Conservation (phyloP, 2,329 filamentous ascomycete species). For the Septoria linicola region DNA sequence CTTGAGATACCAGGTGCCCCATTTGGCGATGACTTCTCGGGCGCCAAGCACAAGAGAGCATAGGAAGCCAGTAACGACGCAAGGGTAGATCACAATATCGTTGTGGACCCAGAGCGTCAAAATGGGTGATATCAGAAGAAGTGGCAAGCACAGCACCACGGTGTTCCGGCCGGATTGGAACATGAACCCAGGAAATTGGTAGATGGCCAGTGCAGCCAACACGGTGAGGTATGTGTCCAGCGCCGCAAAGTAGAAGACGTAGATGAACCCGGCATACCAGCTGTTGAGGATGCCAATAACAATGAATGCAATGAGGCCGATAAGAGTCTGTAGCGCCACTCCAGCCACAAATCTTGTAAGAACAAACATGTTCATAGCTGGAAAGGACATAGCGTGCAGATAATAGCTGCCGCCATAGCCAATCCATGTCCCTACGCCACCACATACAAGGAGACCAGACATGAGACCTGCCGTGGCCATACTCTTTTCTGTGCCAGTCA, state of each 20-base stretch:
- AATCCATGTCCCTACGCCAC: slow-evolving; percentile 63
- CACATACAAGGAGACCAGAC: slow-evolving; percentile 56
- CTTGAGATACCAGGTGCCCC: slow-evolving; percentile 58
- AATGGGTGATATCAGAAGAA: slow-evolving; percentile 12
- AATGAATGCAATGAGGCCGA: slow-evolving; percentile 46
- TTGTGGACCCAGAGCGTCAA: slow-evolving; percentile 41
- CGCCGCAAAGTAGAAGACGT: slow-evolving; percentile 59
- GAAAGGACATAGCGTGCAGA: slow-evolving; percentile 57
- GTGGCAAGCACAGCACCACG: slow-evolving; percentile 8
- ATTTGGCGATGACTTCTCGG: slow-evolving; percentile 55
- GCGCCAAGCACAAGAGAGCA: slow-evolving; percentile 53
- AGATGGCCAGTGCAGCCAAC: slow-evolving; percentile 50
- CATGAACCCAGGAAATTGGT: slow-evolving; percentile 53
- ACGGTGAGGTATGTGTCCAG: slow-evolving; percentile 60
- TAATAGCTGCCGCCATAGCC: slow-evolving; percentile 64
- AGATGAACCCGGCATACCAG: slow-evolving; percentile 53
- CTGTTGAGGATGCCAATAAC: slow-evolving; percentile 48
- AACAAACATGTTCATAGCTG: slow-evolving; percentile 56
- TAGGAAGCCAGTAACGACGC: slow-evolving; percentile 56
- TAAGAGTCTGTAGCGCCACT: slow-evolving; percentile 50
- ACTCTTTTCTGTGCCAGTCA: slow-evolving; percentile 51
- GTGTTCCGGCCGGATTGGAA: slow-evolving; percentile 57
- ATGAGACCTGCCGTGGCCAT: slow-evolving; percentile 58
- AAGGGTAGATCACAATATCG: slow-evolving; percentile 51
- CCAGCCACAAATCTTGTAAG: slow-evolving; percentile 50